Base-by-base conservation (phyloP, 495 filamentous ascomycete species). In the Copromyces sp. region DNA sequence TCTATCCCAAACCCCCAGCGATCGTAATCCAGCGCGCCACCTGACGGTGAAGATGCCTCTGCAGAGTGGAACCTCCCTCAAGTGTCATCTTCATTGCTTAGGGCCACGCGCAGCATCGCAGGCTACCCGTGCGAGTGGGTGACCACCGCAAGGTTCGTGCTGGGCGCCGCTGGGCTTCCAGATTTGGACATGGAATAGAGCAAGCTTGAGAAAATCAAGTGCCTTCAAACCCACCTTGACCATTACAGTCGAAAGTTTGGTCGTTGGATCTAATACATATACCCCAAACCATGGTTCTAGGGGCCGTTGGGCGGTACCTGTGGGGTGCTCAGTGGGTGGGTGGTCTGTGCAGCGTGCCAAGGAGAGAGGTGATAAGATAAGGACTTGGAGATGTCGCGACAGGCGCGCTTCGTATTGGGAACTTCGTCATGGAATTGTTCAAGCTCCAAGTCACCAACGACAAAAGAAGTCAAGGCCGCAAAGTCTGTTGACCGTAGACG, bases 51-150 rank as follows among this genome's bases (percentile, higher is more conserved):
- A 83, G 82, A 84, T 80, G 74, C 68, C 83, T 86, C 83, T 85
- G 84, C 84, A 84, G 84, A 83, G 82, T 87, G 82, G 82, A 77
- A 39, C 83, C 83, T 86, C 82, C 78, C 81, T 84, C 78, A 86
- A 85, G 81, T 70, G 70, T 84, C 37, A 74, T 83, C 81, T 82
- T 81, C 83, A 84, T 84, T 85, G 84, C 82, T 83, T 83, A 85
- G 78, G 82, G 80, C 77, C 77, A 71, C 73, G 74, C 75, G 73
- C 78, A 83, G 79, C 80, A 79, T 84, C 85, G 85, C 80, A 79
- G 80, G 83, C 80, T 87, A 79, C 83, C 84, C 82, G 73, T 83
- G 81, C 77, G 85, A 85, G 82, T 84, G 81, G 80, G 71, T 73
- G 78, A 75, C 81, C 84, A 85, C 84, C 84, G 82, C 84, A 76